Percentiles rank a stretch among this genome's conserved stretches.
phyloP scores from a whole-genome alignment of 495 filamentous ascomycete species.

The Schizothecium vesticola region DNA sequence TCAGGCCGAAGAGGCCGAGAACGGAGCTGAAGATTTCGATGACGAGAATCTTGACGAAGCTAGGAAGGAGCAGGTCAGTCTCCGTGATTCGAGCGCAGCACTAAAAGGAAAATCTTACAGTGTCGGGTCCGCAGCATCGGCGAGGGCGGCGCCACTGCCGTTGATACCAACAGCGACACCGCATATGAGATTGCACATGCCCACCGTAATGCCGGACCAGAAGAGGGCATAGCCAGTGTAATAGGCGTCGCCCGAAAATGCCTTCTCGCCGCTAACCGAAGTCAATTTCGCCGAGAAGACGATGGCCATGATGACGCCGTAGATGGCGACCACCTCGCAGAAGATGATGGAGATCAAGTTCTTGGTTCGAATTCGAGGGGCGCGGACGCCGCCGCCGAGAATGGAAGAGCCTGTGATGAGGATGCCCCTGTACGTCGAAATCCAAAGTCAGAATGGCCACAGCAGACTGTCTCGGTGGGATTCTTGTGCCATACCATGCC shows the following conservation, averaged over 20 bases:
- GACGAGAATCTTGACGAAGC: conserved; percentile 97
- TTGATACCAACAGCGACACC: conserved; percentile 98
- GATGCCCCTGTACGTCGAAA: conserved; percentile 68
- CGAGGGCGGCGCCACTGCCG: conserved; percentile 90
- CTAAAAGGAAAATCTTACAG: conserved; percentile 54
- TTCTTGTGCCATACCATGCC: conserved; percentile 67
- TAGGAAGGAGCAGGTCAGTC: conserved; percentile 28
- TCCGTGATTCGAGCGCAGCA: not conserved
- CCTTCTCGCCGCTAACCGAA: conserved; percentile 54
- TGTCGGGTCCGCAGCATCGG: conserved; percentile 88
- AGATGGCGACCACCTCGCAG: conserved; percentile 99
- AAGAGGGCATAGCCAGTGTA: conserved; percentile 97
- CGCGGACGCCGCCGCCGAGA: conserved; percentile 90
- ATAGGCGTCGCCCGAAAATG: conserved; percentile 69
- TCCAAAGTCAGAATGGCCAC: not conserved
- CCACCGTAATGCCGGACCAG: conserved; percentile 91
- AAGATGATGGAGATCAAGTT: conserved; percentile 99
- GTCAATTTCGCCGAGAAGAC: conserved; percentile 87
- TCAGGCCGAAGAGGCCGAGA: conserved; percentile 93
- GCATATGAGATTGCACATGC: conserved; percentile 90
- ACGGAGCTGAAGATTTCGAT: conserved; percentile 99
- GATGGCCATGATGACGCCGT: conserved; percentile 99
- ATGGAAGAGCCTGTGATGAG: conserved; percentile 99
- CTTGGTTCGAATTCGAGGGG: conserved; percentile 96
- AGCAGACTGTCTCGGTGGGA: not conserved